Percentiles rank a stretch among this genome's conserved stretches.
Evolutionary conservation across 257 asterid genomes (phyloP).

Genomic region (Solanum pimpinellifolium): DNA sequence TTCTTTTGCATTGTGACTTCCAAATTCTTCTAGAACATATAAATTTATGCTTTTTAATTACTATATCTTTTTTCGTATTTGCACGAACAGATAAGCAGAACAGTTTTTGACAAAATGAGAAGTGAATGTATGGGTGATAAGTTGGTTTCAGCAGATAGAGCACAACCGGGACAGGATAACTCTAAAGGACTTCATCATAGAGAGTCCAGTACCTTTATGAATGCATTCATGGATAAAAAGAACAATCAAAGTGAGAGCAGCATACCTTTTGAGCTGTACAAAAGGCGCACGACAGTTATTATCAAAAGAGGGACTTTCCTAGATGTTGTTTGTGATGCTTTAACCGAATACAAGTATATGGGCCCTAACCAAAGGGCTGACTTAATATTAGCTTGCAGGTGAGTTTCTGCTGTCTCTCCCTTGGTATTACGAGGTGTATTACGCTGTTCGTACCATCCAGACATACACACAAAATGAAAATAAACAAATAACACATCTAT

Average conservation of each 20-base stretch:
- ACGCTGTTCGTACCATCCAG: not conserved
- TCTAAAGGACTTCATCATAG: constrained; percentile 28
- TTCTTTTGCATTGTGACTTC: not conserved
- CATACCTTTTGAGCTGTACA: constrained; percentile 79
- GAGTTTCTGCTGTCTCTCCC: not conserved
- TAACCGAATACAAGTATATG: constrained; percentile 84
- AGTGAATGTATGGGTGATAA: constrained; percentile 29
- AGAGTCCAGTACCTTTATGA: constrained; percentile 21
- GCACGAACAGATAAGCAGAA: constrained; percentile 61
- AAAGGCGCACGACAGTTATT: constrained; percentile 72
- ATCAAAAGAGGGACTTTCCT: constrained; percentile 58
- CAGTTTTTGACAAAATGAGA: constrained; percentile 73
- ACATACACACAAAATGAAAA: not conserved
- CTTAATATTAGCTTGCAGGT: constrained; percentile 91
- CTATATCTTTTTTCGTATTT: not conserved
- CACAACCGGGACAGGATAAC: constrained; percentile 17
- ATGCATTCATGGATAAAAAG: constrained; percentile 24
- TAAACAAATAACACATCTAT: not conserved
- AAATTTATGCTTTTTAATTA: not conserved
- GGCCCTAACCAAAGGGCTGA: constrained; percentile 98
- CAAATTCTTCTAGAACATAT: not conserved
- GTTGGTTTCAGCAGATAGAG: constrained; percentile 27
- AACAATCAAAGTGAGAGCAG: constrained; percentile 32
- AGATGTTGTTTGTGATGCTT: constrained; percentile 78
- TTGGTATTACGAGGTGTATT: not conserved